Evolutionary conservation across 2,329 filamentous ascomycete species (phyloP).

Genomic region (Aaosphaeria pasadenensis): DNA sequence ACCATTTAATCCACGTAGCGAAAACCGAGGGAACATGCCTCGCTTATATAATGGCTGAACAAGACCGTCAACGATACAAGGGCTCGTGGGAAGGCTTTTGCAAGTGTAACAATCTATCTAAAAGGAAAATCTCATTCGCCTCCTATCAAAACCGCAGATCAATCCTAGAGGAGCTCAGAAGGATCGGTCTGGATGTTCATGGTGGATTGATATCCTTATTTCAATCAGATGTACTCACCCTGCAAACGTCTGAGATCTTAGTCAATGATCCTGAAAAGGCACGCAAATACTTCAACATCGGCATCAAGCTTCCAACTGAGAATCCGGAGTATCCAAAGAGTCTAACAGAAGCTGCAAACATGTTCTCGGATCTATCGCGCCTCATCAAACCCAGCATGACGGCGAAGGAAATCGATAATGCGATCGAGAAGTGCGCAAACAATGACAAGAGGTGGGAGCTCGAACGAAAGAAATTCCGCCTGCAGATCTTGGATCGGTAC

Average conservation of each 20-base stretch:
- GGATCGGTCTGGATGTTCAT: neutral
- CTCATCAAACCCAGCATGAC: neutral
- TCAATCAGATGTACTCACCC: neutral
- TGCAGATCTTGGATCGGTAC: neutral
- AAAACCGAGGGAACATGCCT: too few species aligned
- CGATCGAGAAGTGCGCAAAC: neutral
- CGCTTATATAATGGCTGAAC: too few species aligned
- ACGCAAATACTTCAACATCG: constrained; percentile 1
- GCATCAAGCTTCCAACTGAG: neutral
- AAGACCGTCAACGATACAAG: too few species aligned
- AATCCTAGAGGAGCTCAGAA: too few species aligned
- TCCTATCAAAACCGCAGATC: too few species aligned
- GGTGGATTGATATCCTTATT: neutral
- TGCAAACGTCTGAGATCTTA: neutral
- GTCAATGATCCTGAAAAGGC: neutral
- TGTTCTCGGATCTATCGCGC: neutral
- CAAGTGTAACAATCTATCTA: too few species aligned
- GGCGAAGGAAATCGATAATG: neutral
- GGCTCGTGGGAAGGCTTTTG: too few species aligned
- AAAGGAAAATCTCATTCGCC: too few species aligned
- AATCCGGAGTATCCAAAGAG: neutral
- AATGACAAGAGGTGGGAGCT: neutral
- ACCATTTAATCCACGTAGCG: too few species aligned
- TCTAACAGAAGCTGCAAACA: neutral
- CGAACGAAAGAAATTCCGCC: neutral